Conservation (phyloP, 2,329 filamentous ascomycete genomes). For the Penicillium sp. region DNA sequence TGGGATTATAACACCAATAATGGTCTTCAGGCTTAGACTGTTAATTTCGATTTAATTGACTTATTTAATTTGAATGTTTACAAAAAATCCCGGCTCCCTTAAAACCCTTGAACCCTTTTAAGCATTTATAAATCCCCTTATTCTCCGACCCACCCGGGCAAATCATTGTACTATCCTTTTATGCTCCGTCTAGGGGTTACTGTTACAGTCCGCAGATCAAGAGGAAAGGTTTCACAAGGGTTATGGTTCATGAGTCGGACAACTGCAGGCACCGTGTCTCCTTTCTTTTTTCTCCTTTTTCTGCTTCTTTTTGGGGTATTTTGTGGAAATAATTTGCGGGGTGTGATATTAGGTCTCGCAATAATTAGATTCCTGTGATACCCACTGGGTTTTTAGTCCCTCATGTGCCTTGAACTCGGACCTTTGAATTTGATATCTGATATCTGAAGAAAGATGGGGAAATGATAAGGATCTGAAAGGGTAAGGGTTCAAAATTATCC, state of each 20-base stretch:
- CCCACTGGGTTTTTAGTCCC: neutral
- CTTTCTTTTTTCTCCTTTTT: neutral
- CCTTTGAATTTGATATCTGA: too few relatives aligned
- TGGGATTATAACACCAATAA: too few relatives aligned
- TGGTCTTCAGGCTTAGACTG: too few relatives aligned
- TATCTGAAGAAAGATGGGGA: too few relatives aligned
- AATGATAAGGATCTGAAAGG: too few relatives aligned
- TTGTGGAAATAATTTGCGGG: conserved; percentile 1
- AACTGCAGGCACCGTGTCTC: conserved; percentile 14
- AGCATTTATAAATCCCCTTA: conserved; percentile 11
- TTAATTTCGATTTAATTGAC: too few relatives aligned
- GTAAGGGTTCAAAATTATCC: neutral
- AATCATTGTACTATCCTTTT: conserved; percentile 15
- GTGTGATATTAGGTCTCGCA: conserved; percentile 1
- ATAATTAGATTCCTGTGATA: conserved; percentile 3
- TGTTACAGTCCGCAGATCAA: conserved; percentile 21
- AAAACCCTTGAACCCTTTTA: neutral
- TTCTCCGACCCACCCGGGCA: conserved; percentile 17
- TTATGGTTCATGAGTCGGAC: conserved; percentile 9
- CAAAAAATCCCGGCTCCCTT: too few relatives aligned
- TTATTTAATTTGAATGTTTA: too few relatives aligned
- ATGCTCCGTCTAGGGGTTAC: conserved; percentile 27
- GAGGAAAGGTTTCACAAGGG: conserved; percentile 16
- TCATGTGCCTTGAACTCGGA: neutral
- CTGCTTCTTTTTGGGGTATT: neutral